Base-by-base conservation (phyloP, 345 rosid genomes). In the Barbarea vulgaris region DNA sequence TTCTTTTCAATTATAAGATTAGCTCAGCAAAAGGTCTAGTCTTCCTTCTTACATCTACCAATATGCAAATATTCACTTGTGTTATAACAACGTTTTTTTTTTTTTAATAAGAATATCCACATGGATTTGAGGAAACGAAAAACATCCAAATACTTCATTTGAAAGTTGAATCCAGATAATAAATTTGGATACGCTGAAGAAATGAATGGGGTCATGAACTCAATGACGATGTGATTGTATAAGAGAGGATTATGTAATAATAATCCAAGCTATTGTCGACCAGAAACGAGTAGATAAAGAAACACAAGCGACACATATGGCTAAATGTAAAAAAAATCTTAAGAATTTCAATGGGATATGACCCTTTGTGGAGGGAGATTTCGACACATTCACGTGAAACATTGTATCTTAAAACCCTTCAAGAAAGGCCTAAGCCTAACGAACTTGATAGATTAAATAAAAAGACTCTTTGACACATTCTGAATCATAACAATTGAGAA, bases 301-400 rank as follows among this genome's bases (percentile, higher is more conserved):
- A n/a, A 7, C 18, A 54, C n/a, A 44, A 5, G 48, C 48, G 19
- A 54, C 18, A 25, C 4, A 54, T 7, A 42, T n/a, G 0, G 24
- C 22, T 57, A 57, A 24, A 52, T 12, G 37, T 54, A 13, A 17
- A 18, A 4, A 24, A 34, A 7, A n/a, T 41, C 34, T 33, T 18
- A 18, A 50, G 59, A 61, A 61, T 34, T 48, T 39, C 25, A 42
- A 11, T 24, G 56, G 48, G 46, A 25, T 30, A 33, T 37, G 65
- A 67, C 41, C 18, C 28, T 67, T 67, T 67, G 37, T 21, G 28
- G 63, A 67, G 54, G 46, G 62, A 68, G 48, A 68, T 68, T 76
- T 76, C 79, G 69, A 76, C 79, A 76, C 79, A 76, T 75, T 75
- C 15, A 67, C 9, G 33, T 75, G 28, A 59, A 75, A 59, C 69